phyloP scores from a whole-genome alignment of 108 stramenopile species.

The Aurantiochytrium sp. region DNA sequence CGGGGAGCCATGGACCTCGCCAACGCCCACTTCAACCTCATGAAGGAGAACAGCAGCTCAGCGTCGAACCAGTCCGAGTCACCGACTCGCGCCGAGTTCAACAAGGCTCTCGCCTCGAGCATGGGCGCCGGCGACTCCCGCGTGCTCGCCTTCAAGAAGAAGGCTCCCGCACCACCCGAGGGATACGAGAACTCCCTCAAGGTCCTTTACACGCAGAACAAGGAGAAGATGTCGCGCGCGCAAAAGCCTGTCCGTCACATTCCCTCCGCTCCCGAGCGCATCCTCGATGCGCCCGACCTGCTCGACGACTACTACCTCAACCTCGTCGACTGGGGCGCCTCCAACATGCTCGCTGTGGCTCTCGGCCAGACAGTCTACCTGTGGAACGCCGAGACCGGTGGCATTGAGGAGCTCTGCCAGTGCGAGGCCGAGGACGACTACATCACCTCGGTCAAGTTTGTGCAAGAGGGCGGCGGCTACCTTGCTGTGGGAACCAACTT shows the following conservation, averaged over 20 bases:
- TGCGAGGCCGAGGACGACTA: constrained; percentile 76
- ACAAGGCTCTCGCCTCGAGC: constrained; percentile 27
- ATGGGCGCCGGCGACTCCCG: constrained; percentile 18
- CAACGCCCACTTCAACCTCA: constrained; percentile 23
- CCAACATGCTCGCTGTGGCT: constrained; percentile 91
- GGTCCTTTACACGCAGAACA: constrained; percentile 75
- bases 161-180: constrained; percentile 87
- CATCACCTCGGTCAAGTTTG: constrained; percentile 91
- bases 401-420: constrained; percentile 79
- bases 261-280: constrained; percentile 84
- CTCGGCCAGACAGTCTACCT: constrained; percentile 92
- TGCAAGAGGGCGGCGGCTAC: constrained; percentile 63
- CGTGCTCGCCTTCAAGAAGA: constrained; percentile 83
- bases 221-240: constrained; percentile 53
- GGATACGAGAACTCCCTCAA: constrained; percentile 89
- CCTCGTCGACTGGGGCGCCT: constrained; percentile 81
- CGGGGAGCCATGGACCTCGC: constrained; percentile 45
- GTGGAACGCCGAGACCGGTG: constrained; percentile 91
- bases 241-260: constrained; percentile 73
- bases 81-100: constrained; percentile 13
- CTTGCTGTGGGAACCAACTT: constrained; percentile 81
- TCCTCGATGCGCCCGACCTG: constrained; percentile 95
- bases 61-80: constrained; percentile 28
- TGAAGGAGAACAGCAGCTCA: background rate
- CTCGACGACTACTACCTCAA: constrained; percentile 98